These are phyloP conservation scores for Colletotrichum theobromicola DNA, from an alignment of 2,329 filamentous ascomycete species.

Conservation along the genomic window DNA sequence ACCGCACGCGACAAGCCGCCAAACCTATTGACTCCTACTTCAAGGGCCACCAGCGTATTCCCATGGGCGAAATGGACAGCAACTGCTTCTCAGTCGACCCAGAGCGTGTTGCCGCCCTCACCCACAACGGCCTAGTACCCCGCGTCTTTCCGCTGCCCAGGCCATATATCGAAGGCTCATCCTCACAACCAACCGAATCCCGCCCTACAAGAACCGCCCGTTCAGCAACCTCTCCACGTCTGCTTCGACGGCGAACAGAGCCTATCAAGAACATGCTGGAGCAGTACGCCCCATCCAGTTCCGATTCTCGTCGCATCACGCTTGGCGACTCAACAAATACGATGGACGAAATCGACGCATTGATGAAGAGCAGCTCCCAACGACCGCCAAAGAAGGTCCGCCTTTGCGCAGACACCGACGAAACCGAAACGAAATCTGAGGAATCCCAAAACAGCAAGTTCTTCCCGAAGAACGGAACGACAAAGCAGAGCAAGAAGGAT, in stretches of 20 bases:
- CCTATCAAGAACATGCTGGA: conserved; percentile 51
- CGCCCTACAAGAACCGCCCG: conserved; percentile 20
- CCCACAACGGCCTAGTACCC: conserved; percentile 54
- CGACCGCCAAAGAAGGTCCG: conserved; percentile 63
- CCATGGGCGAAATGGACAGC: conserved; percentile 67
- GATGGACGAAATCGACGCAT: conserved; percentile 17
- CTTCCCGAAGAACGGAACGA: conserved; percentile 43
- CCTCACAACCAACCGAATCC: conserved; percentile 24
- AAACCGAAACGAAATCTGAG: conserved; percentile 31
- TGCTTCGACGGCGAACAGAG: conserved; percentile 57
- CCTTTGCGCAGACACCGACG: conserved; percentile 50
- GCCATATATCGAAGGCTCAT: conserved; percentile 54
- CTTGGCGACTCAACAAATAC: not conserved
- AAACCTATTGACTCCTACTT: conserved; percentile 64
- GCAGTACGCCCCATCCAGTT: not conserved
- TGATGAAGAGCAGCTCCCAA: conserved; percentile 14
- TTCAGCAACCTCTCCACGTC: conserved; percentile 40
- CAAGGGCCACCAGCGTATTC: conserved; percentile 54
- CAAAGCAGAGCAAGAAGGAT: conserved; percentile 40
- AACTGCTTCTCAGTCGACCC: conserved; percentile 64
- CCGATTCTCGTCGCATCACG: conserved; percentile 7
- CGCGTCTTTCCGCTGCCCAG: conserved; percentile 64
- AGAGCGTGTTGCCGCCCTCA: conserved; percentile 51
- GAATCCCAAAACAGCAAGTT: conserved; percentile 58
- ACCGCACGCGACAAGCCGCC: conserved; percentile 28